Evolutionary conservation across 2,329 filamentous ascomycete genomes (phyloP).

Genomic region (Fusarium sp.): DNA sequence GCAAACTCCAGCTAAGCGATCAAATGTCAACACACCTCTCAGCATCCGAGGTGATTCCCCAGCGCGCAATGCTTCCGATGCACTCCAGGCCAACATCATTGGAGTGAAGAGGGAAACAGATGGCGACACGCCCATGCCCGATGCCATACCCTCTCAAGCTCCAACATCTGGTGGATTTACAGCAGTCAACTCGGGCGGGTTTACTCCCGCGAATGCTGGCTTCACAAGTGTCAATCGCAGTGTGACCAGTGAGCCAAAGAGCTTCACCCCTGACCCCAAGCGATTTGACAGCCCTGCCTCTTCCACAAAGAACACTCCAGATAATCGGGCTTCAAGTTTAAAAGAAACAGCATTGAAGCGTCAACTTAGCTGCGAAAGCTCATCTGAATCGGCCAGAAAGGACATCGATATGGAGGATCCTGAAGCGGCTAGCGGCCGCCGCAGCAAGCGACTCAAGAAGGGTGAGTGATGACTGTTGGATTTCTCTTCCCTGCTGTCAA

Average conservation of each 20-base stretch:
- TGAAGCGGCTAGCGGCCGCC: conserved; percentile 73
- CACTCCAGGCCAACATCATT: conserved; percentile 61
- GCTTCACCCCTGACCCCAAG: conserved; percentile 69
- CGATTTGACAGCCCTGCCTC: conserved; percentile 70
- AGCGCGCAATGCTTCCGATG: conserved; percentile 65
- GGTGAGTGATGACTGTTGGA: conserved; percentile 29
- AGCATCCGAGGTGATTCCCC: conserved; percentile 74
- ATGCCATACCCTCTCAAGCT: conserved; percentile 53
- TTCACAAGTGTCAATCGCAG: conserved; percentile 75
- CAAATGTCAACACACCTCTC: conserved; percentile 67
- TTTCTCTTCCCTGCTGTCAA: conserved; percentile 6
- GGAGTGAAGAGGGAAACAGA: conserved; percentile 58
- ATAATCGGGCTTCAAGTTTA: conserved; percentile 66
- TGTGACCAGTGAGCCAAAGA: conserved; percentile 60
- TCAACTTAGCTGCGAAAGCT: conserved; percentile 71
- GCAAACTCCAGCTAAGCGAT: conserved; percentile 77
- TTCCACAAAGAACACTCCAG: conserved; percentile 72
- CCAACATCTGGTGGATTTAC: conserved; percentile 56
- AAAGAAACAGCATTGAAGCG: conserved; percentile 77
- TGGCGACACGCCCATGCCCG: conserved; percentile 60
- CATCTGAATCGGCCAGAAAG: conserved; percentile 58
- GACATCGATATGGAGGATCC: conserved; percentile 66
- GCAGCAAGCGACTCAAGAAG: conserved; percentile 93
- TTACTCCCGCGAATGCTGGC: conserved; percentile 76
- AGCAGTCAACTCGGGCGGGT: conserved; percentile 64